phyloP scores from a whole-genome alignment of 1,284 basidiomycete genomes.

The Boletellus deceptivus region DNA sequence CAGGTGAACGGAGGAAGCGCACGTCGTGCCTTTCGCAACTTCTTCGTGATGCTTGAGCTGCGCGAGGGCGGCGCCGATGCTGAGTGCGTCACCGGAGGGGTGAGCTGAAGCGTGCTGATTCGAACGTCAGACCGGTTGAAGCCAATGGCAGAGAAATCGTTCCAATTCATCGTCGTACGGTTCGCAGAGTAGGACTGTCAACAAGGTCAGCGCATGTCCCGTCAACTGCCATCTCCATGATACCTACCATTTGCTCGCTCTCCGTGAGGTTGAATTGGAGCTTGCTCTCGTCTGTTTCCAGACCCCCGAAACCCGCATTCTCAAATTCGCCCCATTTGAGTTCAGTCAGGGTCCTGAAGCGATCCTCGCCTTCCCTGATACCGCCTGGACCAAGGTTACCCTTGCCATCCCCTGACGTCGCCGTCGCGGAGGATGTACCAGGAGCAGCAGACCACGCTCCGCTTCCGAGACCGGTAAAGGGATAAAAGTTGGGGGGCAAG shows the following conservation, averaged over 20 bases:
- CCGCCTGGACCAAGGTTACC: slow-evolving; percentile 26
- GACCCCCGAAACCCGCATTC: slow-evolving; percentile 68
- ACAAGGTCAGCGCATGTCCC: slow-evolving; percentile 7
- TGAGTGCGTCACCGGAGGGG: slow-evolving; percentile 60
- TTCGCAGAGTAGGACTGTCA: slow-evolving; percentile 65
- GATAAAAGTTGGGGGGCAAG: slow-evolving; percentile 55
- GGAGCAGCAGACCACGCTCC: slow-evolving; percentile 25
- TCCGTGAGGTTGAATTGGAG: slow-evolving; percentile 86
- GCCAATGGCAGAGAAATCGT: slow-evolving; percentile 80
- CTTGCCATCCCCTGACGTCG: slow-evolving; percentile 31
- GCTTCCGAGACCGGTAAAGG: slow-evolving; percentile 39
- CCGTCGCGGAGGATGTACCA: slow-evolving; percentile 27
- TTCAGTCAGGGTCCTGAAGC: slow-evolving; percentile 78
- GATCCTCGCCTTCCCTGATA: slow-evolving; percentile 49
- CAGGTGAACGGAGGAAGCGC: slow-evolving; percentile 77
- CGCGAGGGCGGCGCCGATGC: slow-evolving; percentile 72
- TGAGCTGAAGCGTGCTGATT: slow-evolving; percentile 75
- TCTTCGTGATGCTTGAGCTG: slow-evolving; percentile 67
- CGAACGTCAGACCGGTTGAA: slow-evolving; percentile 78
- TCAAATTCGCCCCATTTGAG: slow-evolving; percentile 89
- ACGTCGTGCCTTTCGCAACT: slow-evolving; percentile 82
- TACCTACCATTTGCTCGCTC: slow-evolving; percentile 69
- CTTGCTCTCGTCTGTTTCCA: slow-evolving; percentile 56
- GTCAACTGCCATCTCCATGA: background rate
- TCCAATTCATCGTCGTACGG: slow-evolving; percentile 81